A percentile compares a stretch with the other conserved stretches of the same genome.
Evolutionary conservation across 805 yeast species (phyloP).

Genomic region (Sugiyamaella boreocaroliniensis): DNA sequence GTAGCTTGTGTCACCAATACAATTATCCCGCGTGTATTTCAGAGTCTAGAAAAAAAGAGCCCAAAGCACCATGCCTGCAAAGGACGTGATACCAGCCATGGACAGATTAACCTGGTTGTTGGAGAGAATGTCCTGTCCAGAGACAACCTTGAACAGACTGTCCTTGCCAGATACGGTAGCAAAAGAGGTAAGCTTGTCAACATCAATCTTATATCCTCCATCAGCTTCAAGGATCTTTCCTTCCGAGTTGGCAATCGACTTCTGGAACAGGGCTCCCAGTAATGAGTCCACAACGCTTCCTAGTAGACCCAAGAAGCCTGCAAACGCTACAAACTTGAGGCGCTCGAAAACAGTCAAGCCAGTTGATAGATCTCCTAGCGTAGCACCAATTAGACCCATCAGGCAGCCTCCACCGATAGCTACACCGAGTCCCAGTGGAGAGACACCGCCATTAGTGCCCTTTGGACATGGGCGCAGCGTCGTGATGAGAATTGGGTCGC

Average conservation of each 20-base stretch:
- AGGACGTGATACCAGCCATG: constrained; percentile 31
- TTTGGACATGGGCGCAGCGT: constrained; percentile 37
- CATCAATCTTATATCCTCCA: constrained; percentile 20
- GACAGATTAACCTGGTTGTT: constrained; percentile 37
- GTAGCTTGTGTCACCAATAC: too few relatives aligned
- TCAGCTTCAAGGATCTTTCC: constrained; percentile 35
- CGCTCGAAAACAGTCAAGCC: background rate
- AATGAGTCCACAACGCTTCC: constrained; percentile 39
- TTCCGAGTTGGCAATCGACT: constrained; percentile 30
- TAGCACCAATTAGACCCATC: constrained; percentile 29
- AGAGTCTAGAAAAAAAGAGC: background rate
- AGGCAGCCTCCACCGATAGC: constrained; percentile 34
- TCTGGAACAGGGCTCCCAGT: constrained; percentile 38
- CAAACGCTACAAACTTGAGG: constrained; percentile 23
- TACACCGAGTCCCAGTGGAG: constrained; percentile 33
- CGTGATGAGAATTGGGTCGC: constrained; percentile 36
- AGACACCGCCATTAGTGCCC: constrained; percentile 44
- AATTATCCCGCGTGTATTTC: background rate
- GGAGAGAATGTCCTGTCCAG: constrained; percentile 35
- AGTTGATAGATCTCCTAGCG: background rate
- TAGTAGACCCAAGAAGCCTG: constrained; percentile 31
- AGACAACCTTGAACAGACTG: constrained; percentile 20
- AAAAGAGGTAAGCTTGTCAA: background rate
- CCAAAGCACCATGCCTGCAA: constrained; percentile 28
- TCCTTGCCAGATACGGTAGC: constrained; percentile 6